These are phyloP conservation scores for Rhizophagus sp. DNA, from an alignment of 192 early-diverging fungal genomes.

Conservation along the genomic window DNA sequence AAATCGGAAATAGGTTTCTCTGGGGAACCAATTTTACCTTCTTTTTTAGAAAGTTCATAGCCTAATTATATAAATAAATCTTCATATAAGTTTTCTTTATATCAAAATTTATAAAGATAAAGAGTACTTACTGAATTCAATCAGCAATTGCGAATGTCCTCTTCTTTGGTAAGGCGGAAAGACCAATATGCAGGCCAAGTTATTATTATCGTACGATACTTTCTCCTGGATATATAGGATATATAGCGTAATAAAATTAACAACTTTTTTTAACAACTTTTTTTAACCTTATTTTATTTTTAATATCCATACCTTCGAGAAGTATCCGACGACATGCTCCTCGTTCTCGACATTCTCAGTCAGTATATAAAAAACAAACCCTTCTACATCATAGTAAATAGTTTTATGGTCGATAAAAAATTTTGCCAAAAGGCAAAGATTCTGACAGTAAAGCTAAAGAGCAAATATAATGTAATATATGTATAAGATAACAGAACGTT, in stretches of 20 bases:
- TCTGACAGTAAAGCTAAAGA: constrained; percentile 87
- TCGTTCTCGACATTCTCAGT: constrained; percentile 53
- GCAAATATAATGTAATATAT: constrained; percentile 3
- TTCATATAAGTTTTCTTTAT: not conserved
- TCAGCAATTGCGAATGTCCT: constrained; percentile 83
- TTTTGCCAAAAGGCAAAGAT: constrained; percentile 90
- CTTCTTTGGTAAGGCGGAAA: constrained; percentile 86
- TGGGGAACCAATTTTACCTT: constrained; percentile 22
- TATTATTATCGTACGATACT: constrained; percentile 77
- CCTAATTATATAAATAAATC: constrained; percentile 10
- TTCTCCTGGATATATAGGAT: constrained; percentile 73
- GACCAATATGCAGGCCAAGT: constrained; percentile 88
- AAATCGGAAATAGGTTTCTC: constrained; percentile 21
- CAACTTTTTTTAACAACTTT: not conserved
- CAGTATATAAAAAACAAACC: constrained; percentile 93
- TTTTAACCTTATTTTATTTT: not conserved
- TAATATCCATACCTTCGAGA: constrained; percentile 77
- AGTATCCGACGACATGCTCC: constrained; percentile 86
- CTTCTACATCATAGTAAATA: constrained; percentile 90
- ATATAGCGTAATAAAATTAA: not conserved
- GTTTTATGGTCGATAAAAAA: constrained; percentile 98
- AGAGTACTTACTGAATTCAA: constrained; percentile 82
- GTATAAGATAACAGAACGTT: not conserved
- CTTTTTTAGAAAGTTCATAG: constrained; percentile 26
- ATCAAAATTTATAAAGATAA: not conserved